Conservation (phyloP, 2,329 filamentous ascomycete genomes). For the Pyricularia sp. region DNA sequence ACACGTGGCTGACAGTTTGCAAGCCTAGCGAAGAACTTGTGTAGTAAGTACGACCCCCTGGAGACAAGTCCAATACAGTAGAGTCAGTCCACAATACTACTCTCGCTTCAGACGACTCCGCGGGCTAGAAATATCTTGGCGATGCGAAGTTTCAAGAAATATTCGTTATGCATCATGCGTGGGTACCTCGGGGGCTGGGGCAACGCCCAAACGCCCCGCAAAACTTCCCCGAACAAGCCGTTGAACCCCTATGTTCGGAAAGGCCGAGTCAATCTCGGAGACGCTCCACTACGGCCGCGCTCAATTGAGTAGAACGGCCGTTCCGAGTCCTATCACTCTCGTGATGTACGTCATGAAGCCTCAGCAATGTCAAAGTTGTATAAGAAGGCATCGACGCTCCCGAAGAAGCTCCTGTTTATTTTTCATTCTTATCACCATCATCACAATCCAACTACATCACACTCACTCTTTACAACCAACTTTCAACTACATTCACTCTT, state of each 20-base stretch:
- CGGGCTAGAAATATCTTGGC: too few species aligned
- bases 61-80: too few species aligned
- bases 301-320: not conserved
- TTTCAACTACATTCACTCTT: not conserved
- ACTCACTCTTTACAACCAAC: not conserved
- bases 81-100: too few species aligned
- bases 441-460: not conserved
- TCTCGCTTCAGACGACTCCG: too few species aligned
- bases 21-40: too few species aligned
- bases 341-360: not conserved
- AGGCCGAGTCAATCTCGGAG: not conserved
- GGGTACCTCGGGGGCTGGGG: not conserved
- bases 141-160: not conserved
- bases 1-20: not conserved
- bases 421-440: not conserved
- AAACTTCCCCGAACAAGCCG: not conserved
- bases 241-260: not conserved
- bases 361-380: not conserved
- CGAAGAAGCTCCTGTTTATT: not conserved
- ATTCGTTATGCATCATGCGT: not conserved
- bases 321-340: not conserved
- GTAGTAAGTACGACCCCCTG: too few species aligned
- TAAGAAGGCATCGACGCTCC: not conserved
- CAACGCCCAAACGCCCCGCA: not conserved
- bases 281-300: not conserved